A percentile compares a stretch with the other conserved stretches of the same genome.
phyloP scores from a whole-genome alignment of 176 grass and related monocot genomes.

The Canna indica region DNA sequence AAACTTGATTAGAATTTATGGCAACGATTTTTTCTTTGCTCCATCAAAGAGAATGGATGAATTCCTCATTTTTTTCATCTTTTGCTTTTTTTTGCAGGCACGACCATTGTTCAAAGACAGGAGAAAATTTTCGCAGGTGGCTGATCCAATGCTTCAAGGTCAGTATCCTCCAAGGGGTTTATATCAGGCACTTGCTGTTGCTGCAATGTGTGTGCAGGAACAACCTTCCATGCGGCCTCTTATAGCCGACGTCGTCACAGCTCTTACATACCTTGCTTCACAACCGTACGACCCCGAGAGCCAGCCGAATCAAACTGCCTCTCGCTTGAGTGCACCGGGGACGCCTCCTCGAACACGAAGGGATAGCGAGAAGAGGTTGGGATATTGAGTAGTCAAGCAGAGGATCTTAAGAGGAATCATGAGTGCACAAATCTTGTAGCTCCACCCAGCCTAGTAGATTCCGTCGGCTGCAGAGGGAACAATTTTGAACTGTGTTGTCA shows the following conservation, averaged over 20 bases:
- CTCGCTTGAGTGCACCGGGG: slow-evolving; percentile 14
- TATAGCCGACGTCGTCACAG: slow-evolving; percentile 70
- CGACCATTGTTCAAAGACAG: slow-evolving; percentile 79
- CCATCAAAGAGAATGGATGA: background rate
- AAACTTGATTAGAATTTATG: background rate
- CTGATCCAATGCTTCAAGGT: slow-evolving; percentile 50
- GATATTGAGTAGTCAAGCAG: background rate
- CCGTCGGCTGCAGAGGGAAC: background rate
- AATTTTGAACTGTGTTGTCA: background rate
- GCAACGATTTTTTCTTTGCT: background rate
- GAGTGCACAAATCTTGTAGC: background rate
- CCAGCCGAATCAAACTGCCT: slow-evolving; percentile 10
- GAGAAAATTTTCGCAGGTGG: slow-evolving; percentile 71
- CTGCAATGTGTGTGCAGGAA: slow-evolving; percentile 84
- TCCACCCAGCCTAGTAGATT: background rate
- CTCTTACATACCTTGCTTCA: slow-evolving; percentile 62
- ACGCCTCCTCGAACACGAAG: slow-evolving; percentile 19
- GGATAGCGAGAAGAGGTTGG: background rate
- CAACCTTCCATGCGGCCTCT: slow-evolving; percentile 61
- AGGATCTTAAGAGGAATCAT: background rate
- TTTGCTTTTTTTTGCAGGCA: slow-evolving; percentile 32
- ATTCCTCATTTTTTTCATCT: background rate
- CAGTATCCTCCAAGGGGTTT: slow-evolving; percentile 47
- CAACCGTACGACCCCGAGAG: slow-evolving; percentile 38
- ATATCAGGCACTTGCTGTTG: slow-evolving; percentile 70